Evolutionary conservation across 225 moss, liverwort and hornwort species (phyloP), one percentile per base, ranked within the genome.

Genomic region (Thuidium tamariscinum): DNA sequence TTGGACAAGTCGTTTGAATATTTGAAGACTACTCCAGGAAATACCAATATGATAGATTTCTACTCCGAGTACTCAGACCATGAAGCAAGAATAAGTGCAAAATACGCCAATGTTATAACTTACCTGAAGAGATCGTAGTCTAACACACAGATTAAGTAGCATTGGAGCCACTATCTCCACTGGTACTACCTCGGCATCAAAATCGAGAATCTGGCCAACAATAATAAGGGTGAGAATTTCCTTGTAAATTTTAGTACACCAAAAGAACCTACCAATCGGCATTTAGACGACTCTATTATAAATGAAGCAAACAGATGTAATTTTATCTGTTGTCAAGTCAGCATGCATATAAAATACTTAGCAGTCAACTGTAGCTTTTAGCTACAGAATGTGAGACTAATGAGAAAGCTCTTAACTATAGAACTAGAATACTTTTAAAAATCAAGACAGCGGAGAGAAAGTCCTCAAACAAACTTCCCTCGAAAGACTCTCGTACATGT

Each of bases 41-140:
- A 46, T 36, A 22, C 8, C 65, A n/a, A n/a, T 30, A 75, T 55
- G 61, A 63, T 44, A 81, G 62, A 62, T 36, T 60, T 75, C 59
- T 72, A 30, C 26, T 74, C 44, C 14, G 25, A 69, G 46, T 10
- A 29, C 49, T 80, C 21, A 42, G 42, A 88, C 19, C 64, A 68
- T 65, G 29, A 10, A 78, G 79, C 44, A 61, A 44, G 26, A 62
- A 29, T 15, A 36, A 62, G 13, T 66, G 77, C 57, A 73, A 83
- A 44, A 27, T 60, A 76, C 46, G 36, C 42, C 29, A 37, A 71
- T 36, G 64, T 12, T 72, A 71, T 83, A 82, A 89, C 91, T 91
- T 88, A 94, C 98, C 97, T 99, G 98, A 84, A 99, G 96, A 77
- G 95, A 94, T 41, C 97, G 91, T 66, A 99, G 93, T 91, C 98